A percentile compares a stretch with the other conserved stretches of the same genome.
phyloP scores from a whole-genome alignment of 1,139 yeast species.

The Wickerhamomyces sp. region DNA sequence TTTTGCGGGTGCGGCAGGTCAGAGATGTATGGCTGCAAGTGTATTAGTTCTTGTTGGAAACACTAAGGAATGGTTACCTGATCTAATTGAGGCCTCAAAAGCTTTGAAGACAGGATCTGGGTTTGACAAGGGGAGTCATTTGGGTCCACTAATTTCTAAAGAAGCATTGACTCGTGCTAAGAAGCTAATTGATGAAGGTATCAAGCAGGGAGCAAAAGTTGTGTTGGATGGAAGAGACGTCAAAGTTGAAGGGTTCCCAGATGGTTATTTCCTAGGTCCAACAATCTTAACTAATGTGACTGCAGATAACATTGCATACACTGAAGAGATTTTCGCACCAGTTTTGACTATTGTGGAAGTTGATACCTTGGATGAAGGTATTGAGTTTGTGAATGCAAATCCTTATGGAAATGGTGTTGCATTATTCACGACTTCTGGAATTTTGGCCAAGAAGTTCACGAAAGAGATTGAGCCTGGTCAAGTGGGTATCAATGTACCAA shows the following conservation, averaged over 20 bases:
- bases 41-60: conserved; percentile 75
- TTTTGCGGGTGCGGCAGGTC: conserved; percentile 84
- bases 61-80: conserved; percentile 60
- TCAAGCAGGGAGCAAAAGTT: conserved; percentile 50
- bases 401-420: conserved; percentile 74
- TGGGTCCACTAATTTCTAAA: conserved; percentile 72
- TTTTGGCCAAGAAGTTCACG: conserved; percentile 66
- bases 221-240: conserved; percentile 62
- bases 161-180: conserved; percentile 50
- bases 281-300: conserved; percentile 60
- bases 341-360: conserved; percentile 62
- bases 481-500: conserved; percentile 77
- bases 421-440: conserved; percentile 65
- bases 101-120: conserved; percentile 63
- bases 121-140: conserved; percentile 54
- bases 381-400: conserved; percentile 58
- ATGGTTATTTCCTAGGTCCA: conserved; percentile 75
- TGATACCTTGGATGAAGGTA: conserved; percentile 71
- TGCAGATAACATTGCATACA: conserved; percentile 70
- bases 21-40: conserved; percentile 80
- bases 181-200: conserved; percentile 53
- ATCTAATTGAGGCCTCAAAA: conserved; percentile 55
- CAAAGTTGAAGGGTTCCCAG: conserved; percentile 46
- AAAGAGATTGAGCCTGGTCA: conserved; percentile 73
- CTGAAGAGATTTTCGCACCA: conserved; percentile 76